Base-by-base conservation (phyloP, 257 asterid genomes). In the Haberlea rhodopensis region DNA sequence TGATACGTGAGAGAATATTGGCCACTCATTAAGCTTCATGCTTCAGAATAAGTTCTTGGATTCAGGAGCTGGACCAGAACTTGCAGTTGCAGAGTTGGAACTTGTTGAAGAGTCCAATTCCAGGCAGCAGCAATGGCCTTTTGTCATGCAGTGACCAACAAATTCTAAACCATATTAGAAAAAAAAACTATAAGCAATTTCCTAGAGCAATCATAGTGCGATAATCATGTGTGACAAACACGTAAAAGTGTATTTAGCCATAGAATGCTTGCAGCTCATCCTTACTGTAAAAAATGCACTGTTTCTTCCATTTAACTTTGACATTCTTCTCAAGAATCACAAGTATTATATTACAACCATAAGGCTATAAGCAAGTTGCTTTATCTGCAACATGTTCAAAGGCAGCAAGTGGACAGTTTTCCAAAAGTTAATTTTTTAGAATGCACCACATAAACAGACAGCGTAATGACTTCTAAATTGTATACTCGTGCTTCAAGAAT, bases 91-190 rank as follows among this genome's bases (percentile, higher is more conserved):
- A 19, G 77, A 78, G 75, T 74, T 74, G 71, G 83, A 74, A 78
- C 83, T 74, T 75, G 79, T 48, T 34, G 80, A 75, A 66, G 83
- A 68, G 73, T 80, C 83, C 75, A 78, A 64, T 32, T 56, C 68
- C 78, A 72, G 57, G 73, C 21, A 66, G 55, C 40, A 73, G 58
- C 62, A 70, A 66, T 29, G 61, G 60, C 34, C 70, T 34, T 66
- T 61, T 60, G 51, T 70, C 62, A 66, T 53, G 61, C 57, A 57
- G 57, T 57, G 32, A 31, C 75, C 57, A 60, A 66, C 21, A 72
- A 68, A 72, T 74, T 65, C 66, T 54, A 53, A 52, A 66, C 34
- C 34, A 69, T 29, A 57, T 25, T 53, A 19, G 49, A 63, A 72
- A 13, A n/a, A n/a, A 6, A 56, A 45, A 61, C 51, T 49, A 62